Base-by-base conservation (phyloP, 208 protist species). In the Leishmania amazonensis region DNA sequence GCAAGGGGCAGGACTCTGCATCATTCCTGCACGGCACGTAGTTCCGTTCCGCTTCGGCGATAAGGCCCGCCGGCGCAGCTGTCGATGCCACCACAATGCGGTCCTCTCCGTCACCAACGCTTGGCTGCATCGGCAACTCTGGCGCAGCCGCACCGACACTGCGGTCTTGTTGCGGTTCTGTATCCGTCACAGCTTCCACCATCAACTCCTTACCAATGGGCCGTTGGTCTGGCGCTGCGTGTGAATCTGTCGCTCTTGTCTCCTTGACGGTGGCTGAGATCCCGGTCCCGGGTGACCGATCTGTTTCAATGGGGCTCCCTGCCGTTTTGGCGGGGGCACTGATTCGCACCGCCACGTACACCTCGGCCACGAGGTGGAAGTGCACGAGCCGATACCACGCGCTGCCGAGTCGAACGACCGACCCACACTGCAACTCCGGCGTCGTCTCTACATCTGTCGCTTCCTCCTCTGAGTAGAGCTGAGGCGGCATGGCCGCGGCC, bases 321-420 rank as follows among this genome's bases (percentile, higher is more conserved):
- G 49, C 38, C 38, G 73, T 49, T 28, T 68, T 45, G 35, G 84
- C 42, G 5, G 49, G 78, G 11, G 65, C 51, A 38, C 80, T 49
- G 53, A 88, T 83, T 45, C 90, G 88, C 28, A 84, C 76, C 17
- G 88, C 90, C 80, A 94, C 91, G 77, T 94, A 97, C 42, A 93
- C 92, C 76, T 95, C 92, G 19, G 94, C 86, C n/a, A 89, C 90
- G 28, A 88, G 85, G 77, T 90, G 83, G 70, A 95, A 94, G 83
- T 79, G 83, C 13, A 81, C 65, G 17, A 97, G 70, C 28, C 72
- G 85, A 49, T 90, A 96, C 71, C 81, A 87, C 73, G 35, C 77
- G 17, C 65, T 82, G 1, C 84, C 87, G 21, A 96, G 67, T 31
- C 54, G 65, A 38, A 95, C 64, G 5, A 88, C 85, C n/a, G 73